A percentile compares a stretch with the other conserved stretches of the same genome.
Evolutionary conservation across 2,329 filamentous ascomycete species (phyloP).

Genomic region (Pseudogymnoascus sp.): DNA sequence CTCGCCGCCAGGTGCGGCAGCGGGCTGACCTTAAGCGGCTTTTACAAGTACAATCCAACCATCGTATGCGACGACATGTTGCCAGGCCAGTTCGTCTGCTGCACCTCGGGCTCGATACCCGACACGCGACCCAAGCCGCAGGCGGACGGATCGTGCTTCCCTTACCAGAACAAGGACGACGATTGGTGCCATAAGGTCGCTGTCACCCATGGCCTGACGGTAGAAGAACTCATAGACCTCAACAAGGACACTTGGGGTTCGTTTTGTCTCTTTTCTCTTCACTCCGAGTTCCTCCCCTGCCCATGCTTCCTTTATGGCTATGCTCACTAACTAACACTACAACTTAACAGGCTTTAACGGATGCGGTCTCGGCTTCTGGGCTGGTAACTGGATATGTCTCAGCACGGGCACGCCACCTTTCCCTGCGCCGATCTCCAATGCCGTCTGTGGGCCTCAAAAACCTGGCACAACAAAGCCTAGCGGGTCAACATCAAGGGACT

Average conservation of each 20-base stretch:
- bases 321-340: neutral
- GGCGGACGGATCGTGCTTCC: neutral
- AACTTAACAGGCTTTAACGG: conserved; percentile 6
- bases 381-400: neutral
- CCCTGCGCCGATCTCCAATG: neutral
- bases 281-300: neutral
- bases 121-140: neutral
- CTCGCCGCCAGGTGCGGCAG: conserved; percentile 23
- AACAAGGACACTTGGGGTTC: neutral
- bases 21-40: conserved; percentile 20
- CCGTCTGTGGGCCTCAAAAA: neutral
- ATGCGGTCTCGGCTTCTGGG: neutral
- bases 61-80: conserved; percentile 30
- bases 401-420: neutral
- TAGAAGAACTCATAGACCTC: neutral
- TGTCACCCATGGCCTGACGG: neutral
- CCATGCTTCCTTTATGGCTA: no score
- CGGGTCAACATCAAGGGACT: neutral
- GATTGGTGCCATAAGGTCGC: neutral
- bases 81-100: conserved; percentile 10
- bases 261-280: neutral
- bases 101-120: neutral
- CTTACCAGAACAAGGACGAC: neutral
- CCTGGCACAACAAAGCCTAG: neutral
- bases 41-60: conserved; percentile 25